Conservation (phyloP, 306 rosid species). For the Prunus campanulata region DNA sequence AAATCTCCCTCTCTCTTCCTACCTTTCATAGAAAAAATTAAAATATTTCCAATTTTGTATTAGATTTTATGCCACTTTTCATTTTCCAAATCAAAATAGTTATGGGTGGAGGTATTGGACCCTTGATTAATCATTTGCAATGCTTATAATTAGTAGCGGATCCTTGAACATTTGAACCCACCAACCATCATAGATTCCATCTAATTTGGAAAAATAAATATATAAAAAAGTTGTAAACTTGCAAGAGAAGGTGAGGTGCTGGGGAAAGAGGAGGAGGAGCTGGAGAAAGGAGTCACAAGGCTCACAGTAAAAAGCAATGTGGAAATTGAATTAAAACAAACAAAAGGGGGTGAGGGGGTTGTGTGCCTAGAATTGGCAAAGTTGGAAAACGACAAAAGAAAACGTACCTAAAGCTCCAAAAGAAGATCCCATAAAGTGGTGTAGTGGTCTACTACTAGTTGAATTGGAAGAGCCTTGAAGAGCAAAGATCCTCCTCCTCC, state of each 20-base stretch:
- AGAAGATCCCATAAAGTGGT: not conserved
- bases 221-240: not conserved
- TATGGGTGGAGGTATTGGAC: not conserved
- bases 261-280: no score
- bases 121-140: not conserved
- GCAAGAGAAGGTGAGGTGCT: not conserved
- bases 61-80: not conserved
- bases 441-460: not conserved
- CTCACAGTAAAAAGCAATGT: not conserved
- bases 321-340: not conserved
- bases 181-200: not conserved
- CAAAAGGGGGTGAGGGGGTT: not conserved
- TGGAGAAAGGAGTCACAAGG: not conserved
- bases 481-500: not conserved
- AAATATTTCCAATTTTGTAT: no score
- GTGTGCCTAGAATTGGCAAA: not conserved
- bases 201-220: not conserved
- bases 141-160: not conserved
- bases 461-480: not conserved
- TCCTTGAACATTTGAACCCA: not conserved
- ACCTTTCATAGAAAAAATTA: accelerated
- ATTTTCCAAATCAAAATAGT: not conserved
- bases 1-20: no score
- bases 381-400: slow-evolving; percentile 2
- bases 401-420: not conserved